A percentile compares a stretch with the other conserved stretches of the same genome.
Conservation (phyloP, 1,284 basidiomycete genomes). For the Ustilago curta region DNA sequence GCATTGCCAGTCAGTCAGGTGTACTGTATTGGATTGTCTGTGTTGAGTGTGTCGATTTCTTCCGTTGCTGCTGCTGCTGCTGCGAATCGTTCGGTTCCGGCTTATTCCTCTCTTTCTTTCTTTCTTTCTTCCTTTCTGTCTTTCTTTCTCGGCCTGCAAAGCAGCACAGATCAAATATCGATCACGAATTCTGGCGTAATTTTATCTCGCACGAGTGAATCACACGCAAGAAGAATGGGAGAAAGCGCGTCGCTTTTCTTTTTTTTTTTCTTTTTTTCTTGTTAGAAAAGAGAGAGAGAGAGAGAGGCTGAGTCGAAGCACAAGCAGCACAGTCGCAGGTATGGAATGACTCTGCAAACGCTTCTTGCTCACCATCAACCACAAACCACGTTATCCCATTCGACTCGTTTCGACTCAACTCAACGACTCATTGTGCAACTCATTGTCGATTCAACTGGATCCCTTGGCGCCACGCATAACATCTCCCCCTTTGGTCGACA, state of each 20-base stretch:
- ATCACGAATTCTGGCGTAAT: slow-evolving; percentile 24
- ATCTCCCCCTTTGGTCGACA: neutral
- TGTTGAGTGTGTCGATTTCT: neutral
- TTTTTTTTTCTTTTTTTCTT: too few species aligned
- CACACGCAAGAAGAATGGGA: slow-evolving; percentile 75
- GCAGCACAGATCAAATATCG: slow-evolving; percentile 13
- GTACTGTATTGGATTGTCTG: too few species aligned
- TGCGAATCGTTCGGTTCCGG: slow-evolving; percentile 37
- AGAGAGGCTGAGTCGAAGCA: slow-evolving; percentile 13
- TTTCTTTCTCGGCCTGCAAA: too few species aligned
- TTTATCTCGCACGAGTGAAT: slow-evolving; percentile 14
- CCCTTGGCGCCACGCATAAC: neutral
- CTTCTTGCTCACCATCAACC: slow-evolving; percentile 3
- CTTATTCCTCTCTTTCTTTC: slow-evolving; percentile 18
- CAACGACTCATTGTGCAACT: neutral
- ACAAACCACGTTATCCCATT: neutral
- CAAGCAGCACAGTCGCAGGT: neutral
- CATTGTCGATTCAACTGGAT: slow-evolving; percentile 3
- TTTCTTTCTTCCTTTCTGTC: too few species aligned
- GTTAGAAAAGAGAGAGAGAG: too few species aligned
- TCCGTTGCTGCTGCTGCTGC: too few species aligned
- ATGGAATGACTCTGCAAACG: neutral
- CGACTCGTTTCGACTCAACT: neutral
- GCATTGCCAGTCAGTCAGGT: neutral
- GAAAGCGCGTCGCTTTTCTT: too few species aligned